Evolutionary conservation across 192 early-diverging fungal genomes (phyloP), one percentile per base, ranked within the genome.

Genomic region (Haplosporangium gracile): DNA sequence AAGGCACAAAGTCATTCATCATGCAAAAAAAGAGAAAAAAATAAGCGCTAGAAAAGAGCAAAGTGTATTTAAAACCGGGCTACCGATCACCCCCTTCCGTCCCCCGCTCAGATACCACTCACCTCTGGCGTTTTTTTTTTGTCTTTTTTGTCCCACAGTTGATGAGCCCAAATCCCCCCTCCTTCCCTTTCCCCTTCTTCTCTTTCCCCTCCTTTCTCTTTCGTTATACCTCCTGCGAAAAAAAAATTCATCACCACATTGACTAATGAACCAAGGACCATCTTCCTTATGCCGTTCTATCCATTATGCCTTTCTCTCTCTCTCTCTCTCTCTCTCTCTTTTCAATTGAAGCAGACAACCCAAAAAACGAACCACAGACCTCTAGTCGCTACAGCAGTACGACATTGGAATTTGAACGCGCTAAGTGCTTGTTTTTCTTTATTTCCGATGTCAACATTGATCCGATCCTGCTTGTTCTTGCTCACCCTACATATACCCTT

Each of bases 251-350:
- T 65, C 26, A 34, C 60, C 60, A 65, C 60, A 65, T 65, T 65
- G 10, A 65, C 60, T 65, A 65, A 65, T 65, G 60, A 13, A 32
- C 60, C 60, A 32, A 65, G 60, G 60, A 65, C 60, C 60, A 65
- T 11, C 13, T 26, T 57, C 60, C 8, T 60, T 60, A 26, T 65
- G 60, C 60, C 11, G 29, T 65, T 65, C 26, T 65, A 65, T 32
- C 60, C 60, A 16, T 32, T 65, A 65, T 65, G 60, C 60, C 26
- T 65, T 60, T 45, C 42, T 43, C 42, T 43, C 1, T 7, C 13
- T 42, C 9, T 42, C 40, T 43, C 42, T 45, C 43, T 45, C 43
- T 45, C 43, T 11, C 53, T 55, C 24, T 55, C 24, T 55, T 22
- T 55, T 3, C 55, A 63, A 63, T 63, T 65, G 29, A 65, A 11